Base-by-base conservation (phyloP, 106 monocot species). In the Chionographis japonica region DNA sequence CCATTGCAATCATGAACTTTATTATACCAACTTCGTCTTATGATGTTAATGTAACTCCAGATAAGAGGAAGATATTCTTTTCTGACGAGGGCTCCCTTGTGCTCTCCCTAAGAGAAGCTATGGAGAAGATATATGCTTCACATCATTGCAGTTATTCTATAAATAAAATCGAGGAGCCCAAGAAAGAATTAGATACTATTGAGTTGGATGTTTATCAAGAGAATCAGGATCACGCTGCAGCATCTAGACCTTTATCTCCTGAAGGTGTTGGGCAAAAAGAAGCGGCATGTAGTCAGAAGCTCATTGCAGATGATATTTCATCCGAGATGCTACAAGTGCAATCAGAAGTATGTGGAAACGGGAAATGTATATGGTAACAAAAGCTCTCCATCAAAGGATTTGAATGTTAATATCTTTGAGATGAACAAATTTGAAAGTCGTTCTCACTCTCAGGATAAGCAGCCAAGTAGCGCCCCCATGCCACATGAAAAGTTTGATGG, bases 41-140 rank as follows among this genome's bases (percentile, higher is more conserved):
- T 90, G 98, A 99, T 81, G 85, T 93, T 50, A 99, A 99, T 84
- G 85, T 99, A 12, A 88, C 90, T 60, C 98, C 98, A 75, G 98
- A 99, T 75, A 99, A 99, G 72, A 82, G 98, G 75, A 99, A 93
- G 77, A 66, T 99, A 57, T 93, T 87, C 77, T 84, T 99, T 40
- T 83, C 87, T 14, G 81, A 84, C 75, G 98, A 99, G 62, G 68
- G 67, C 52, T 66, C 74, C 37, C 62, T 99, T 54, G 68, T 97
- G 76, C 69, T 75, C 70, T 85, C 89, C 37, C 62, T 97, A 63
- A 81, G 97, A 67, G 76, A 80, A 75, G 78, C 77, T 56, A 67
- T 97, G 54, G 89, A 83, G 67, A 89, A 76, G 52, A 67, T 97
- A 0, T 92, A 97, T 74, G 84, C 80, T 62, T 84, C 86, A 39